Base-by-base conservation (phyloP, 129 eudicot species). In the Daucus carota region DNA sequence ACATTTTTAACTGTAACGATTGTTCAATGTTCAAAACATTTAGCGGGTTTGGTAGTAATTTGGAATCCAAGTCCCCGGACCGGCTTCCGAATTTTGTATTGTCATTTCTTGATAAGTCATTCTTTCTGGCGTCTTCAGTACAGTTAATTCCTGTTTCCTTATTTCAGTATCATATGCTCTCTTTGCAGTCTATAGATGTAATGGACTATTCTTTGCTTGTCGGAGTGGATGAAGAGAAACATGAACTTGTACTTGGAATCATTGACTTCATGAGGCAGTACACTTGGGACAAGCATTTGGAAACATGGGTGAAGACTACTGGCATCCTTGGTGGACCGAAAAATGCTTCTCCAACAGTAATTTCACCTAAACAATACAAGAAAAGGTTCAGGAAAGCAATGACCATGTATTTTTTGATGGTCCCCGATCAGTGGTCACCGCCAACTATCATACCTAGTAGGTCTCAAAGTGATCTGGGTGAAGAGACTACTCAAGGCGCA, bases 341-440 rank as follows among this genome's bases (percentile, higher is more conserved):
- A 78, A 91, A 89, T 77, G 90, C 90, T 8, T 82, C 97, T 38
- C 99, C 99, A 16, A 95, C 99, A 0, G 97, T 95, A 40, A 95
- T 95, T 52, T 95, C 99, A 46, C 99, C 99, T 10, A 85, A 88
- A 80, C 99, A 95, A 72, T 95, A 95, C 82, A 91, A 95, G 83
- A 95, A 87, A 79, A 85, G 99, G 87, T 95, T 95, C 86, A 77
- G 99, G 80, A 95, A 95, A 82, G 99, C 99, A 47, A 95, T 95
- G 99, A 89, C 97, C 6, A 87, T 96, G 24, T 95, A 95, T 68
- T 95, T 95, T 79, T 83, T 94, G 59, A 91, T 91, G 97, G 97
- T 94, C 74, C 99, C 99, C 5, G 99, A 95, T 86, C 97, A 91
- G 34, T 95, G 97, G 99, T 88, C 99, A 46, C 99, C 99, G 63